phyloP scores from a whole-genome alignment of 108 stramenopile genomes.

The Heterococcus sp. region DNA sequence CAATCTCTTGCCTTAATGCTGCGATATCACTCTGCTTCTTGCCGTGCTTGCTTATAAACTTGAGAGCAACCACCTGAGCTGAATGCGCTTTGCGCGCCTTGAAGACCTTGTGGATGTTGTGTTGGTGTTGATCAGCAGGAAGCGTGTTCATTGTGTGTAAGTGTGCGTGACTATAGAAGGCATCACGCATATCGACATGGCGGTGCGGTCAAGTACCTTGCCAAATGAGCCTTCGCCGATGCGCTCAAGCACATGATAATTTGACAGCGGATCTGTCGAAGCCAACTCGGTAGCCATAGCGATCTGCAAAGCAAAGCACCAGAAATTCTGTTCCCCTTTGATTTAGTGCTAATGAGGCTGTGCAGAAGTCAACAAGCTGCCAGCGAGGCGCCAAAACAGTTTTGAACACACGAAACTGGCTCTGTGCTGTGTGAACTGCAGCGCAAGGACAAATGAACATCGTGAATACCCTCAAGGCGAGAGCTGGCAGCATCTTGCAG shows the following conservation, averaged over 20 bases:
- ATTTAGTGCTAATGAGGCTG: too few species aligned
- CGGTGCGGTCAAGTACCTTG: constrained; percentile 9
- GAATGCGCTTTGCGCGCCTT: constrained; percentile 53
- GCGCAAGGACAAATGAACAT: too few species aligned
- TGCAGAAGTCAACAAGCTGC: too few species aligned
- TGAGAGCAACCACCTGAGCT: constrained; percentile 62
- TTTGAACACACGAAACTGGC: too few species aligned
- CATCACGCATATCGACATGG: neutral
- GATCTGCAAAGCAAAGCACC: too few species aligned
- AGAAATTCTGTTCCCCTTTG: too few species aligned
- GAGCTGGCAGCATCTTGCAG: too few species aligned
- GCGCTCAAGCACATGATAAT: constrained; percentile 55
- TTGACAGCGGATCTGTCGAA: constrained; percentile 26
- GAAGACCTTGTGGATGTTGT: constrained; percentile 21
- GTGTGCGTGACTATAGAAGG: neutral
- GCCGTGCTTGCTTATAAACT: constrained; percentile 66
- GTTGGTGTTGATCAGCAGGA: neutral
- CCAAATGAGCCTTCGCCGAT: constrained; percentile 59
- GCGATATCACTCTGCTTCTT: constrained; percentile 58
- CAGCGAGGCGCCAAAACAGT: too few species aligned
- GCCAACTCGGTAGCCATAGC: too few species aligned
- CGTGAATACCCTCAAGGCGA: too few species aligned
- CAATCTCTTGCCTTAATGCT: constrained; percentile 62
- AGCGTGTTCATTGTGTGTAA: neutral
- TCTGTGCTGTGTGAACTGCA: too few species aligned